phyloP scores from a whole-genome alignment of 345 rosid species.

The Lumnitzera racemosa region DNA sequence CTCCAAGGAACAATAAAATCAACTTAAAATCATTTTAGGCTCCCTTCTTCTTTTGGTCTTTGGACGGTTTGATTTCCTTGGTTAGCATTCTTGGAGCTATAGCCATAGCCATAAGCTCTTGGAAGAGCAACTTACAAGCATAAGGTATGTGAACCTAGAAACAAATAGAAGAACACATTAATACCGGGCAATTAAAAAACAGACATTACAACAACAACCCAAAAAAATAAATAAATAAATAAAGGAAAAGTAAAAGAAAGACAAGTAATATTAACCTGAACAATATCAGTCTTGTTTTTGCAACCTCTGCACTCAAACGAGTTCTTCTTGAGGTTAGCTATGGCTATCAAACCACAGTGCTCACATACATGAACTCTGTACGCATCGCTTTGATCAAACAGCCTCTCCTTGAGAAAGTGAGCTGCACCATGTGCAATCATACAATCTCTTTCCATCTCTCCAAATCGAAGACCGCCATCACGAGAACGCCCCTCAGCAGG shows the following conservation, averaged over 20 bases:
- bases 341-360: constrained; percentile 84
- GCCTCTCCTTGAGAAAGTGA: constrained; percentile 83
- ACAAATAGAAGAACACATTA: not conserved
- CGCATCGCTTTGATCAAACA: constrained; percentile 97
- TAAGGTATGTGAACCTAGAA: constrained; percentile 85
- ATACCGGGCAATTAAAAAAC: not conserved
- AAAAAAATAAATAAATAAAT: not conserved
- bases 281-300: constrained; percentile 90
- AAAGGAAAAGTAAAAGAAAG: not conserved
- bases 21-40: constrained; percentile 11
- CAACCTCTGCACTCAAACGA: constrained; percentile 95
- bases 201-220: no score
- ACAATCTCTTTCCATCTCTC: constrained; percentile 98
- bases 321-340: constrained; percentile 85
- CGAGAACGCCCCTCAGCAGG: constrained; percentile 99
- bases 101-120: constrained; percentile 99
- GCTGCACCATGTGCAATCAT: constrained; percentile 99
- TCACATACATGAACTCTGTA: constrained; percentile 93
- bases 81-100: constrained; percentile 95
- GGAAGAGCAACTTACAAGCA: constrained; percentile 91
- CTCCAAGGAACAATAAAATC: not conserved
- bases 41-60: constrained; percentile 59
- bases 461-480: constrained; percentile 94
- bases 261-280: constrained; percentile 44
- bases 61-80: constrained; percentile 39